A percentile compares a stretch with the other conserved stretches of the same genome.
phyloP scores from a whole-genome alignment of 228 moss, liverwort and hornwort species.

The Sphagnum magellanicum region DNA sequence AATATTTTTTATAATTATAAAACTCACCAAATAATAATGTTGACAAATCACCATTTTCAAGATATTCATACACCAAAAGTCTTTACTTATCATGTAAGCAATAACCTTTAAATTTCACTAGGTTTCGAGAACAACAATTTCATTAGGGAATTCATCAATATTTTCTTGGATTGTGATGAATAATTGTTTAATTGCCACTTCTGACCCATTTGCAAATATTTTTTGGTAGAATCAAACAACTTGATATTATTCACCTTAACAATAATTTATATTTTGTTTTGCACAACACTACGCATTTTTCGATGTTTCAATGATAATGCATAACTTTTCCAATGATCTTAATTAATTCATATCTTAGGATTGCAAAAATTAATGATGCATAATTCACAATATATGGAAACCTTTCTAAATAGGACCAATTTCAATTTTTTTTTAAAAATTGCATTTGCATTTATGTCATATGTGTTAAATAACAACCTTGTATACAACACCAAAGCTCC shows the following conservation, averaged over 20 bases:
- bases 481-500: slow-evolving; percentile 65
- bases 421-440: no score
- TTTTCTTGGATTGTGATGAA: slow-evolving; percentile 56
- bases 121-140: slow-evolving; percentile 61
- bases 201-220: slow-evolving; percentile 28
- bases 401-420: no score
- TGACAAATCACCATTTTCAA: slow-evolving; percentile 47
- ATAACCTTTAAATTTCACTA: slow-evolving; percentile 75
- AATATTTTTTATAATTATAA: no score
- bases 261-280: no score
- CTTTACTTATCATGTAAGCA: slow-evolving; percentile 31
- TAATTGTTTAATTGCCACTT: slow-evolving; percentile 64
- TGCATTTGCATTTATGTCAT: no score
- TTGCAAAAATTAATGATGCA: no score
- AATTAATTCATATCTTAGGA: no score
- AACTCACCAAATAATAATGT: slow-evolving; percentile 42
- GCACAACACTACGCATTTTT: no score
- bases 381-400: no score
- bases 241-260: no score
- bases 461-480: slow-evolving; percentile 27
- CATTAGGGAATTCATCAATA: slow-evolving; percentile 56
- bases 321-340: no score
- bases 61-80: slow-evolving; percentile 57
- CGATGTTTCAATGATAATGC: no score
- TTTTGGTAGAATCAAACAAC: slow-evolving; percentile 16